Evolutionary conservation across 164 flowering plant genomes (phyloP), one percentile per base, ranked within the genome.

Genomic region (Dillenia turbinata): DNA sequence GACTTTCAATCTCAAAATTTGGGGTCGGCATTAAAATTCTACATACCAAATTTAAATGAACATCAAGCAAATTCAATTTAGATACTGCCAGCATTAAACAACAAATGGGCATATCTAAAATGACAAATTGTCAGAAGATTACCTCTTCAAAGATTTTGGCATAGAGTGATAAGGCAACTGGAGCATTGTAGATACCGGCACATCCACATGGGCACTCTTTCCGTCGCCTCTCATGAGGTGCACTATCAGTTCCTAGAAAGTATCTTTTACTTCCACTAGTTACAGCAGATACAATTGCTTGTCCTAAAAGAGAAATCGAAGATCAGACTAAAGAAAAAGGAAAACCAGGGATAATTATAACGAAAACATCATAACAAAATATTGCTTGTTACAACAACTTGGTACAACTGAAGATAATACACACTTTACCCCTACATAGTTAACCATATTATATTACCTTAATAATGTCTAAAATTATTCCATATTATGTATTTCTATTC

Each of bases 241-340:
- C 99, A 77, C 97, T 95, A 71, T 95, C 99, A 69, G 99, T 95
- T 67, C 97, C 99, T 48, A 90, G 92, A 71, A 95, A 95, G 66
- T 88, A 92, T 44, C 65, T 75, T 66, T 74, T 89, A 66, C 83
- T 92, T 61, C 97, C 97, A 62, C 96, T 85, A 5, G 99, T 95
- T 47, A 95, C 97, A 56, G 97, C 99, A 44, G 89, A 62, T 66
- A 88, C 89, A 64, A 95, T 82, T 49, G 97, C 95, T 69, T 81
- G 89, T 71, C 98, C 98, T 94, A 57, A 3, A 79, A 33, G 46
- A 72, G 54, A 48, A 48, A 46, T 3, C 59, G 57, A 65, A 22
- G 46, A 62, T 58, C 16, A 8, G 59, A 47, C 5, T 62, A 10
- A 67, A 45, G 12, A 63, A 26, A 16, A 60, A 61, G 33, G 44